Evolutionary conservation across 768 basidiomycete genomes (phyloP), one percentile per base, ranked within the genome.

Genomic region (Calocybe gangraenosa): DNA sequence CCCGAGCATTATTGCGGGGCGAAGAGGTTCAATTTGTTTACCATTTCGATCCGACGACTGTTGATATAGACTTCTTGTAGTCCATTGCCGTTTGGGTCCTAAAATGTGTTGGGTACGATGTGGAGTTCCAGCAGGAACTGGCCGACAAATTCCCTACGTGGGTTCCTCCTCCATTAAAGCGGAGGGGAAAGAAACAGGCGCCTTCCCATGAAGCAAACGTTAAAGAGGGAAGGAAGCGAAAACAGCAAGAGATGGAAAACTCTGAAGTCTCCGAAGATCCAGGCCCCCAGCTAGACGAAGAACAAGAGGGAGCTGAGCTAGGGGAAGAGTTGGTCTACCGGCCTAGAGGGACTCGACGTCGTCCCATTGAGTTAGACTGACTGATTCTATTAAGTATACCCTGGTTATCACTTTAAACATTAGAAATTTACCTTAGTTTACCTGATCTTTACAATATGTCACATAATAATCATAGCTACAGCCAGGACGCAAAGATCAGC

Each of bases 51-150:
- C 5, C 0, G 19, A 10, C 22, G 7, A 37, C n/a, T 17, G 20
- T 0, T 11, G 18, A 9, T 32, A 33, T 7, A n/a, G n/a, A 11
- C 4, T 11, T 37, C 20, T 2, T 6, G 36, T 10, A 70, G 66
- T 43, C 42, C 17, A 52, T 73, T 17, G 54, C 53, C 1, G 65
- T 68, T 2, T 69, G 65, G 64, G 63, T 61, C 0, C 59, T 71
- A 63, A 65, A 70, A 42, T 72, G 70, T 37, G 57, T 70, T 18
- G 68, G 59, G 1, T 72, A 72, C 37, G 67, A 72, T 36, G 52
- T 52, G 3, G 50, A 60, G 0, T 68, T 72, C 42, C 69, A 71
- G 47, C 46, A 48, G 11, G 52, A 62, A 8, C 44, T 73, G 2
- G 57, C 56, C 10, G 54, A 58, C 9, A 60, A 59, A 21, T 57